Evolutionary conservation across 2,329 filamentous ascomycete genomes (phyloP).

Genomic region (Ophiocordyceps camponoti-floridani): DNA sequence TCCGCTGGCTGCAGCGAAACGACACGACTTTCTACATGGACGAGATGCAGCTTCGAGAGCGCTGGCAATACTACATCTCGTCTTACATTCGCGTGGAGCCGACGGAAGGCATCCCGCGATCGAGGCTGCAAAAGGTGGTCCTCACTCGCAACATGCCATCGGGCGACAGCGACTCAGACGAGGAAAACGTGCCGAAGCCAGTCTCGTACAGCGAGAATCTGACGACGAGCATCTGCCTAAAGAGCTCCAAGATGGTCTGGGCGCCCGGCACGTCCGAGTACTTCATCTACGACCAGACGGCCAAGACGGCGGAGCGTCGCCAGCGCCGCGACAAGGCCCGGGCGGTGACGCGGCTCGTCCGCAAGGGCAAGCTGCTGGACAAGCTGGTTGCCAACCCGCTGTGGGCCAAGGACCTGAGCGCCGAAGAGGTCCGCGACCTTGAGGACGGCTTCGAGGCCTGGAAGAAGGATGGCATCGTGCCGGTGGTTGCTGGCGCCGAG

Average conservation of each 20-base stretch:
- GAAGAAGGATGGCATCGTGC: conserved; percentile 28
- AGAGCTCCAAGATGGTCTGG: conserved; percentile 66
- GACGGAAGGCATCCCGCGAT: conserved; percentile 58
- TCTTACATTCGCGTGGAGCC: conserved; percentile 78
- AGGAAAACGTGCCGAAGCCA: conserved; percentile 41
- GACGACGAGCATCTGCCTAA: conserved; percentile 56
- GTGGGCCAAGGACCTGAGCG: conserved; percentile 63
- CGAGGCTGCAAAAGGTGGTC: conserved; percentile 48
- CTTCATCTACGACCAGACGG: conserved; percentile 51
- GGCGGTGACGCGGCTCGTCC: conserved; percentile 38
- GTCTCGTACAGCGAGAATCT: conserved; percentile 49
- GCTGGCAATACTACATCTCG: conserved; percentile 92
- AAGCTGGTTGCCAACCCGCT: conserved; percentile 69
- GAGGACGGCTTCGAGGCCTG: conserved; percentile 46
- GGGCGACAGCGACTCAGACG: conserved; percentile 43
- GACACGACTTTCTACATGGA: conserved; percentile 73
- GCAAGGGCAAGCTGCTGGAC: conserved; percentile 53
- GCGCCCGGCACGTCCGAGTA: conserved; percentile 52
- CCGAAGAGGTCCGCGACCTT: conserved; percentile 56
- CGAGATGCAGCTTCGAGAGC: conserved; percentile 65
- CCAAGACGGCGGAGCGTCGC: conserved; percentile 49
- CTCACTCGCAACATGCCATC: conserved; percentile 53
- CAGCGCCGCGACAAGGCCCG: conserved; percentile 29
- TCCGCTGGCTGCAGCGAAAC: conserved; percentile 52
- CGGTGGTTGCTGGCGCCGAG: conserved; percentile 4